Percentiles rank a stretch among this genome's conserved stretches.
These are phyloP conservation scores for Globisporangium solare DNA, from an alignment of 352 stramenopile species.

Conservation along the genomic window DNA sequence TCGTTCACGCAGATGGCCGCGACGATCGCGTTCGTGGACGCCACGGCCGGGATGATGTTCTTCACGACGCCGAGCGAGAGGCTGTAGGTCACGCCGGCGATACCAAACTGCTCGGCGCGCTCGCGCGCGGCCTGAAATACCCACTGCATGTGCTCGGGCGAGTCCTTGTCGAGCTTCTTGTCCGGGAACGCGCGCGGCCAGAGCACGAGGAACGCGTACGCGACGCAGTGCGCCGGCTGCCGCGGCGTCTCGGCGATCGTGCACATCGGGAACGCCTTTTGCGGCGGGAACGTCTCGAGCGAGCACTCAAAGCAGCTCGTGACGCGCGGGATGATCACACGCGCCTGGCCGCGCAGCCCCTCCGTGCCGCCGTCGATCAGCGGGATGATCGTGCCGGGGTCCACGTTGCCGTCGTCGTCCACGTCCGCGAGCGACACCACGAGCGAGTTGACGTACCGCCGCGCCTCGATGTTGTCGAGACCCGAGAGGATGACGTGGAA, in stretches of 20 bases:
- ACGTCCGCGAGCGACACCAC: slow-evolving; percentile 92
- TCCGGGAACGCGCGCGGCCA: slow-evolving; percentile 94
- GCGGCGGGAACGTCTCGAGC: slow-evolving; percentile 95
- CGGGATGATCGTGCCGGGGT: slow-evolving; percentile 93
- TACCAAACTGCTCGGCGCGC: slow-evolving; percentile 92
- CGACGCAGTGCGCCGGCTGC: slow-evolving; percentile 96
- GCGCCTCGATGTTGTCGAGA: slow-evolving; percentile 97
- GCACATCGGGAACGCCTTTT: slow-evolving; percentile 96
- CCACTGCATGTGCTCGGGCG: slow-evolving; percentile 96
- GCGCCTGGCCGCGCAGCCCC: slow-evolving; percentile 95
- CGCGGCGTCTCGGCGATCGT: slow-evolving; percentile 97
- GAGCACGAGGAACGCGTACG: slow-evolving; percentile 95
- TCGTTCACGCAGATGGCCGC: slow-evolving; percentile 96
- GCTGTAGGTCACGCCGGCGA: slow-evolving; percentile 96
- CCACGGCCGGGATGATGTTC: slow-evolving; percentile 97
- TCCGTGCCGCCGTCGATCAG: slow-evolving; percentile 98
- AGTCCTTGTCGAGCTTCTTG: slow-evolving; percentile 96
- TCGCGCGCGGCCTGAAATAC: slow-evolving; percentile 91
- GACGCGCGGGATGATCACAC: slow-evolving; percentile 96
- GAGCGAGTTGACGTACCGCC: slow-evolving; percentile 96
- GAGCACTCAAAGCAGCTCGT: slow-evolving; percentile 99
- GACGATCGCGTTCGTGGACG: slow-evolving; percentile 96
- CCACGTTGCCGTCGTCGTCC: slow-evolving; percentile 71
- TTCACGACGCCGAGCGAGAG: slow-evolving; percentile 97
- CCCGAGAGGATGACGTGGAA: slow-evolving; percentile 96